A percentile compares a stretch with the other conserved stretches of the same genome.
phyloP scores from a whole-genome alignment of 192 early-diverging fungal species.

The Podila verticillata region DNA sequence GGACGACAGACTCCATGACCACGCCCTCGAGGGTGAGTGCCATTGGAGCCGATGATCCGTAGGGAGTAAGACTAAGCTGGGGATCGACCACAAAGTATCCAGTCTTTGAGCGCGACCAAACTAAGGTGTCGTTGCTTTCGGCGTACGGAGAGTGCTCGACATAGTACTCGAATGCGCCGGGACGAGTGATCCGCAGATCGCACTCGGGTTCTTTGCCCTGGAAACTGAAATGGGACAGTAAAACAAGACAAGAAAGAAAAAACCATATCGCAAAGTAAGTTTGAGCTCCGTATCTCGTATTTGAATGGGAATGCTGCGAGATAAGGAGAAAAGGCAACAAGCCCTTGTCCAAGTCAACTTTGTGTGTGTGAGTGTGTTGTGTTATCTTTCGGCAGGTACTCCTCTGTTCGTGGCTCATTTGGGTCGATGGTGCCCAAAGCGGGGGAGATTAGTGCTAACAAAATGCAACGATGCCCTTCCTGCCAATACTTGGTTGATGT shows the following conservation, averaged over 20 bases:
- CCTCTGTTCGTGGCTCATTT: no score
- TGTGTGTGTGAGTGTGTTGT: constrained; percentile 16
- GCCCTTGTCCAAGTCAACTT: no score
- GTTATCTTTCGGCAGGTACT: background rate
- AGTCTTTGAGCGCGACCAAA: constrained; percentile 50
- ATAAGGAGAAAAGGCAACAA: background rate
- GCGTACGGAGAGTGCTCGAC: constrained; percentile 59
- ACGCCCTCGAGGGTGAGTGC: constrained; percentile 87
- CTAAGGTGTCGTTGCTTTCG: constrained; percentile 3
- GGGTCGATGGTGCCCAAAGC: background rate
- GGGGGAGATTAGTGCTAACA: constrained; percentile 12
- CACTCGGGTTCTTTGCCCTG: constrained; percentile 53
- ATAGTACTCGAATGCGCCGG: constrained; percentile 93
- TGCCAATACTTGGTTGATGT: no score
- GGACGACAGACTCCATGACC: constrained; percentile 89
- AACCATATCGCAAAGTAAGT: background rate
- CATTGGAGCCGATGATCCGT: constrained; percentile 14
- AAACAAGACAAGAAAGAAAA: constrained; percentile 33
- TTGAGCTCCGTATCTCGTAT: no score
- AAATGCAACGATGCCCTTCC: no score
- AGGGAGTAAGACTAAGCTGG: constrained; percentile 54
- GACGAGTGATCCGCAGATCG: constrained; percentile 63
- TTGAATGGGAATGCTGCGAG: background rate
- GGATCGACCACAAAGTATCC: constrained; percentile 92
- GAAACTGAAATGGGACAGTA: constrained; percentile 48